Conservation (phyloP, 2,329 filamentous ascomycete genomes). For the Emmonsiellopsis sp. region DNA sequence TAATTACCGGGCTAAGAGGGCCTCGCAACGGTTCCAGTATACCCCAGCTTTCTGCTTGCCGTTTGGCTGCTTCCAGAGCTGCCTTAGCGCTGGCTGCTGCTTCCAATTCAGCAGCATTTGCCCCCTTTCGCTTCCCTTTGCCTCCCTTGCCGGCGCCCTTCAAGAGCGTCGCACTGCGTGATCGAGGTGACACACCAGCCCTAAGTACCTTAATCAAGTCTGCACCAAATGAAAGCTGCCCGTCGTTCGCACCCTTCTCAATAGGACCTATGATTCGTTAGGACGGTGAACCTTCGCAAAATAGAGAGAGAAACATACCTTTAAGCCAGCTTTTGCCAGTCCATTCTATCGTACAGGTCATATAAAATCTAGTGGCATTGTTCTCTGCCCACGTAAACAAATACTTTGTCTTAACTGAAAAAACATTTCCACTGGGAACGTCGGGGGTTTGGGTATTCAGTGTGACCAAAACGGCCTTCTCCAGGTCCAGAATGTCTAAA, state of each 20-base stretch:
- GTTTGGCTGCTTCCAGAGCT: slow-evolving; percentile 28
- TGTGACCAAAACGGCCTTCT: slow-evolving; percentile 75
- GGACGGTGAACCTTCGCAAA: slow-evolving; percentile 20
- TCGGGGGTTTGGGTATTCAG: slow-evolving; percentile 85
- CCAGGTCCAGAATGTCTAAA: slow-evolving; percentile 75
- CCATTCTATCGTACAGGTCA: slow-evolving; percentile 92
- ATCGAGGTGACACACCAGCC: slow-evolving; percentile 59
- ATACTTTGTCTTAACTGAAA: slow-evolving; percentile 86
- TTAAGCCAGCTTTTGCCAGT: slow-evolving; percentile 96
- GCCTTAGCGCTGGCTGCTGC: slow-evolving; percentile 39
- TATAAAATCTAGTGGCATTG: slow-evolving; percentile 74
- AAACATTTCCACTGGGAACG: slow-evolving; percentile 87
- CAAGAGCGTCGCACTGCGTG: slow-evolving; percentile 41
- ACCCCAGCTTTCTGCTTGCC: slow-evolving; percentile 58
- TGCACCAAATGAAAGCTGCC: slow-evolving; percentile 73
- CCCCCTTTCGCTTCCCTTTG: slow-evolving; percentile 55
- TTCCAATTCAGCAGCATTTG: slow-evolving; percentile 32
- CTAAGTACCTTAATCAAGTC: slow-evolving; percentile 69
- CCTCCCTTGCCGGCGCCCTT: slow-evolving; percentile 42
- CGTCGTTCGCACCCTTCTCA: slow-evolving; percentile 88
- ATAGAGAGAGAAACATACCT: slow-evolving; percentile 46
- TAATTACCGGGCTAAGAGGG: slow-evolving; percentile 59
- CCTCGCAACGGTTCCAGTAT: slow-evolving; percentile 67
- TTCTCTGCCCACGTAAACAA: slow-evolving; percentile 87
- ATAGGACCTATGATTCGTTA: slow-evolving; percentile 60